A percentile compares a stretch with the other conserved stretches of the same genome.
phyloP scores from a whole-genome alignment of 805 yeast species.

The Candida yuanshanica region DNA sequence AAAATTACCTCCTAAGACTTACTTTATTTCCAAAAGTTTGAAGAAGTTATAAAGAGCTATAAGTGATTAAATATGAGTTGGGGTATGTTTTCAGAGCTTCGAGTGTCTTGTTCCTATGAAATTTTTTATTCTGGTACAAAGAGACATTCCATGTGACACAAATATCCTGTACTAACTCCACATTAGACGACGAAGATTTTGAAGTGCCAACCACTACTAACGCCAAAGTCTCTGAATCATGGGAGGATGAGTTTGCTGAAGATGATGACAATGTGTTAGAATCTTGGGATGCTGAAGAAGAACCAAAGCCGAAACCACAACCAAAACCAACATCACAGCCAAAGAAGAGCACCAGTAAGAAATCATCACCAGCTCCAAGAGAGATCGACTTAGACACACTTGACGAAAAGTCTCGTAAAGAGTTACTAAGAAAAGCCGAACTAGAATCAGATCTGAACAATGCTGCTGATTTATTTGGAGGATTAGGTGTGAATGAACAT shows the following conservation, averaged over 20 bases:
- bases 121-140: not conserved
- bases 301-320: constrained; percentile 34
- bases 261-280: constrained; percentile 76
- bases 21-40: no score
- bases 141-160: not conserved
- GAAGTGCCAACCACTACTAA: constrained; percentile 54
- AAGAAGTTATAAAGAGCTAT: no score
- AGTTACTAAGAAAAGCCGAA: constrained; percentile 74
- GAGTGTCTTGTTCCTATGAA: not conserved
- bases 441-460: constrained; percentile 80
- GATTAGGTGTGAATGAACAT: constrained; percentile 47
- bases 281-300: constrained; percentile 89
- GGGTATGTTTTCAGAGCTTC: constrained; percentile 1
- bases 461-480: constrained; percentile 89
- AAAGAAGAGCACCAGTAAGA: constrained; percentile 17
- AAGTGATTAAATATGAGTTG: constrained; percentile 1
- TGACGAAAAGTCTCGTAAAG: constrained; percentile 70
- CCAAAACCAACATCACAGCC: constrained; percentile 16
- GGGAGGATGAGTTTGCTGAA: constrained; percentile 72
- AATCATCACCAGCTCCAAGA: constrained; percentile 25
- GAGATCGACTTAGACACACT: constrained; percentile 55
- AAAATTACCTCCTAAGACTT: no score
- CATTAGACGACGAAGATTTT: constrained; percentile 83
- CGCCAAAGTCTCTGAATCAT: constrained; percentile 55
- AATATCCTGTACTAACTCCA: not conserved